Percentiles rank a stretch among this genome's conserved stretches.
Conservation (phyloP, 2,329 filamentous ascomycete genomes). For the Ramichloridium luteum region DNA sequence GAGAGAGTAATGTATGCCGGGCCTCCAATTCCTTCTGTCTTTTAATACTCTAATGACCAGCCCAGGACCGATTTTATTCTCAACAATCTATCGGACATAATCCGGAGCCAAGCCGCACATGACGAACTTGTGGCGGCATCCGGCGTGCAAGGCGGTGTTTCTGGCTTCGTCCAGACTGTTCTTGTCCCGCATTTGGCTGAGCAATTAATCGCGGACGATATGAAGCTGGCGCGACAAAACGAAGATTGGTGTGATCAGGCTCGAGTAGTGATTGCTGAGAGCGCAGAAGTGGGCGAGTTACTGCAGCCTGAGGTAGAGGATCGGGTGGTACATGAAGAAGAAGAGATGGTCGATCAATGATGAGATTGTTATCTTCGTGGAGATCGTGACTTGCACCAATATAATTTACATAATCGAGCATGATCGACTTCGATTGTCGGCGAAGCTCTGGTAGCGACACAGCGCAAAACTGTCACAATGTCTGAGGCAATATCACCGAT, state of each 20-base stretch:
- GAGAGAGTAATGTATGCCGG: conserved; percentile 23
- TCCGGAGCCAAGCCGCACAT: conserved; percentile 18
- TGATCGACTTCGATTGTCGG: no score
- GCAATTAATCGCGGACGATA: conserved; percentile 24
- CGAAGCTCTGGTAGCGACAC: no score
- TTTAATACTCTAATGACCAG: conserved; percentile 3
- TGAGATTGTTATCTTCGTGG: neutral
- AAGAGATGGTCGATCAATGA: conserved; percentile 7
- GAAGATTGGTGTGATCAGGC: conserved; percentile 12
- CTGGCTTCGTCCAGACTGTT: conserved; percentile 26
- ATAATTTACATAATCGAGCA: no score
- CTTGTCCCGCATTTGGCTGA: conserved; percentile 27
- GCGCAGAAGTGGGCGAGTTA: conserved; percentile 22
- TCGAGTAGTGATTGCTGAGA: conserved; percentile 19
- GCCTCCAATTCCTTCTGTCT: neutral
- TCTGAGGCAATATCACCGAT: no score
- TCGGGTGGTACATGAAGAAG: conserved; percentile 9
- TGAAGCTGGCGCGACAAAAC: conserved; percentile 12
- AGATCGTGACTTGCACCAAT: conserved; percentile 1
- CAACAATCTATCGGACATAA: conserved; percentile 14
- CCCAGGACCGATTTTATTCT: conserved; percentile 24
- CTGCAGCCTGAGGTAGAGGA: conserved; percentile 22
- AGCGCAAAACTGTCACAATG: no score
- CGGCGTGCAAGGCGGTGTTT: conserved; percentile 24
- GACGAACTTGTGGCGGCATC: conserved; percentile 22